Evolutionary conservation across 768 basidiomycete genomes (phyloP), one percentile per base, ranked within the genome.

Genomic region (Melanogaster broomeanus): DNA sequence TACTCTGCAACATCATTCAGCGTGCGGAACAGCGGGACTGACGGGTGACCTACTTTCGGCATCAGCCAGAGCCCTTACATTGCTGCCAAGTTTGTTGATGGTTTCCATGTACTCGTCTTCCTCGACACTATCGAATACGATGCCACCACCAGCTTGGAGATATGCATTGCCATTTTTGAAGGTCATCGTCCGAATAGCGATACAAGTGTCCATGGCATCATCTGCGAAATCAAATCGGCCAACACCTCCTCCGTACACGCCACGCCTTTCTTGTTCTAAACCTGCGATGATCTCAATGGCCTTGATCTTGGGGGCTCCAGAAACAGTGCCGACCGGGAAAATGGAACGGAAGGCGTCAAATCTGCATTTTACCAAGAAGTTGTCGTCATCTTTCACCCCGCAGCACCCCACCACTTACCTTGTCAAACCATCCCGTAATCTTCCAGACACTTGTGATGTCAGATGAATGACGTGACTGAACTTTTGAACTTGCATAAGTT

Each of bases 261-360:
- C 95, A 33, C 97, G 83, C 22, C 85, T 83, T 69, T 98, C 92
- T 61, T 86, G 80, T 67, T 98, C 97, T 43, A 98, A 72, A 18
- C 83, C 84, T 6, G 86, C 86, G 25, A 99, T 75, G 37, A 99
- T 85, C 68, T 99, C 93, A 56, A 99, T 92, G 1, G 97, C 97
- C 67, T 96, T 97, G 71, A 99, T 95, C 73, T 99, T 99, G 2
- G 97, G 97, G 28, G 97, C 97, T 21, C 97, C 97, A 1, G 96
- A 98, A 22, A 99, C 97, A 3, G 97, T 99, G 0, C 97, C 97
- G 16, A 96, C 95, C 2, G 97, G 97, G 77, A 99, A 98, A 57
- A 99, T 98, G 21, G 96, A 98, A 10, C 96, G 84, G 81, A 99
- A 98, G 0, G 97, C 97, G 66, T 98, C 96, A 64, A 98, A 99